These are phyloP conservation scores for Nothomitra cinnamomea DNA, from an alignment of 2,329 filamentous ascomycete species.

Conservation along the genomic window DNA sequence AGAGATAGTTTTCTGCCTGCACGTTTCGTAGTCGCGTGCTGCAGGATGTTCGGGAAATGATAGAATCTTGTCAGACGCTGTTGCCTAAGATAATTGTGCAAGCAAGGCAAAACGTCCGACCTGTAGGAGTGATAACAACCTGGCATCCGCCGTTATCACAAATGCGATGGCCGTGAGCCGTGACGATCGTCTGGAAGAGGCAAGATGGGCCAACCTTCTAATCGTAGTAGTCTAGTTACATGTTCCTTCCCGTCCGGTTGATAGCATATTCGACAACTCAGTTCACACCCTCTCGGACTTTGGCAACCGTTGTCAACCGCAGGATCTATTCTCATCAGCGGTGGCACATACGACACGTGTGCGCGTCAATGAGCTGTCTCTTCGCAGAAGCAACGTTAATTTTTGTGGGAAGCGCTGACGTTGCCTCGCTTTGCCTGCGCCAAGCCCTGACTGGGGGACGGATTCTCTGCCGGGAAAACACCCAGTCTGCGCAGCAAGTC, in stretches of 20 bases:
- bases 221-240: background rate
- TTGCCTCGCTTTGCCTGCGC: background rate
- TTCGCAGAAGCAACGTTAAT: background rate
- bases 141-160: too few species aligned
- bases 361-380: slow-evolving; percentile 1
- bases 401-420: background rate
- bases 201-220: background rate
- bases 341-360: slow-evolving; percentile 3
- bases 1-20: background rate
- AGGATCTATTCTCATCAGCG: background rate
- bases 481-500: background rate
- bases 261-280: background rate
- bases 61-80: background rate
- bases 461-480: background rate
- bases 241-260: too few species aligned
- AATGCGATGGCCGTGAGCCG: too few species aligned
- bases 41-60: background rate
- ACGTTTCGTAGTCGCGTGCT: background rate
- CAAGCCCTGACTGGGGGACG: background rate
- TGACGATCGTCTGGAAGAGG: background rate
- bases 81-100: background rate
- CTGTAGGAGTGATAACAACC: too few species aligned
- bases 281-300: background rate
- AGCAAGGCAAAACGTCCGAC: too few species aligned
- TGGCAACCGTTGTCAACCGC: background rate